phyloP scores from a whole-genome alignment of 2,329 filamentous ascomycete species.

The Exophiala viscosa region DNA sequence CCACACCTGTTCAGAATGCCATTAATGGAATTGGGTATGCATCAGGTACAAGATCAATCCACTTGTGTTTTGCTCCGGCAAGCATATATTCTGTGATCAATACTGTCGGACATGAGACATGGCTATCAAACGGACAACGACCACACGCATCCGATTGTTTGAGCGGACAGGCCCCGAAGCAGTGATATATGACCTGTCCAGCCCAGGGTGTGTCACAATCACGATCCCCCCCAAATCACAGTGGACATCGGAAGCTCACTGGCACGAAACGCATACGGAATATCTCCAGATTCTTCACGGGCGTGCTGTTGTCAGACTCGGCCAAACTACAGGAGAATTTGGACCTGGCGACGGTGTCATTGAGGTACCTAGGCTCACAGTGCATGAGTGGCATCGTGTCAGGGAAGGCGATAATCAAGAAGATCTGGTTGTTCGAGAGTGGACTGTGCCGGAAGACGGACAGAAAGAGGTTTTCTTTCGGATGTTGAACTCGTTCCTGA shows the following conservation, averaged over 20 bases:
- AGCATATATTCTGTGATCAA: background rate
- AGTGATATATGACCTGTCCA: conserved; percentile 36
- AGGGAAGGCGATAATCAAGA: conserved; percentile 22
- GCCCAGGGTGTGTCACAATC: conserved; percentile 39
- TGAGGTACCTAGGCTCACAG: conserved; percentile 31
- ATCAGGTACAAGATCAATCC: background rate
- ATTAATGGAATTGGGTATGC: too few relatives aligned
- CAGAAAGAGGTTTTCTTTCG: conserved; percentile 50
- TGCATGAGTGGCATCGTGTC: conserved; percentile 49
- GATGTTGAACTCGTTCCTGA: conserved; percentile 41
- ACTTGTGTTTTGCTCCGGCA: background rate
- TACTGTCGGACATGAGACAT: background rate
- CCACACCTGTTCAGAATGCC: background rate
- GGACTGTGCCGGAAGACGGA: conserved; percentile 46
- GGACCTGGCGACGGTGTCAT: conserved; percentile 30
- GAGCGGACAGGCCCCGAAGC: conserved; percentile 6
- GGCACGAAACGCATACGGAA: conserved; percentile 48
- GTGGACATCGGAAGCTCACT: conserved; percentile 51
- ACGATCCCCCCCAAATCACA: conserved; percentile 42
- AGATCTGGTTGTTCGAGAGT: conserved; percentile 45
- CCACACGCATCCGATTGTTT: conserved; percentile 6
- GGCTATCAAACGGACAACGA: conserved; percentile 9
- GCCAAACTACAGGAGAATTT: conserved; percentile 1
- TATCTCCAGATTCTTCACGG: conserved; percentile 44
- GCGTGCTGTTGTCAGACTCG: conserved; percentile 29